A percentile compares a stretch with the other conserved stretches of the same genome.
These are phyloP conservation scores for Apiospora phragmitis DNA, from an alignment of 2,329 filamentous ascomycete genomes.

Conservation along the genomic window DNA sequence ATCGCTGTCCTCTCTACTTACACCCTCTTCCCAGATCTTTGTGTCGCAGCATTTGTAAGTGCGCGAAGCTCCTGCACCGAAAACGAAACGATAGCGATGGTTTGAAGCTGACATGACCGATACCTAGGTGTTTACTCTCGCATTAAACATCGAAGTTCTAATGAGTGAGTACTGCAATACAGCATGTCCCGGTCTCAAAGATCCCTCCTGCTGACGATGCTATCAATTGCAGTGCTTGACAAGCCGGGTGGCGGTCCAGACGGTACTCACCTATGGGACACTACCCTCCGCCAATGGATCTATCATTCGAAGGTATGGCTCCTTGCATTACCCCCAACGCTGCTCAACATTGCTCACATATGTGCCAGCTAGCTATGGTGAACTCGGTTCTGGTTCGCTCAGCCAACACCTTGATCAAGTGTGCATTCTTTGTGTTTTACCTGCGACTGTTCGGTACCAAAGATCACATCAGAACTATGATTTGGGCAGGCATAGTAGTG, in stretches of 20 bases:
- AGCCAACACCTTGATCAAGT: background rate
- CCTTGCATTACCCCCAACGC: too few species aligned
- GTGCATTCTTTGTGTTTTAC: background rate
- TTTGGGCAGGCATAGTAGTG: background rate
- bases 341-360: background rate
- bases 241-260: background rate
- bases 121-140: background rate
- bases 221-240: background rate
- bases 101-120: background rate
- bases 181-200: background rate
- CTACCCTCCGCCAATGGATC: background rate
- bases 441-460: background rate
- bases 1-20: background rate
- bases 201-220: background rate
- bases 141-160: background rate
- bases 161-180: background rate
- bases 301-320: background rate
- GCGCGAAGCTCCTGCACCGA: background rate
- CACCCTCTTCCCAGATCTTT: background rate
- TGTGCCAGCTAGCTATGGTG: background rate
- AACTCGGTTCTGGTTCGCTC: background rate
- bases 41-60: background rate
- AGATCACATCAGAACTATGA: background rate
- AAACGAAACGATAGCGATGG: background rate
- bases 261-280: background rate